Evolutionary conservation across 768 basidiomycete genomes (phyloP), one percentile per base, ranked within the genome.

Genomic region (Boletus rufocinnamomeus): DNA sequence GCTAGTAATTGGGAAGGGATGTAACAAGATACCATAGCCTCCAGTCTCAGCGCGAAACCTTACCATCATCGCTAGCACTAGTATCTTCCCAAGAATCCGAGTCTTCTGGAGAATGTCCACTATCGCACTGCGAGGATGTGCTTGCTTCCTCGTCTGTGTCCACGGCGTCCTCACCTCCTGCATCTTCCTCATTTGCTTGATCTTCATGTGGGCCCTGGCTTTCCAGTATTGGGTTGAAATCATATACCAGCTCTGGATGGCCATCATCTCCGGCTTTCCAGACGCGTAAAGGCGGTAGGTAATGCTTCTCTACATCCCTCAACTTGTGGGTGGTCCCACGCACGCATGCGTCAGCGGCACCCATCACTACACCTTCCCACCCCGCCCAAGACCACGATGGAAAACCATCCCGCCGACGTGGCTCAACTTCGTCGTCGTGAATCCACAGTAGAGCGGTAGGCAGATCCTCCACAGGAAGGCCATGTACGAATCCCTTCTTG

Each of bases 341-440:
- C 4, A 50, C 52, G 16, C 11, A 17, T 14, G 52, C 17, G 16
- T 32, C 32, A 17, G 32, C 43, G 21, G 52, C 43, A 14, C 44
- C 52, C 17, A 17, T 48, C 23, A 27, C 37, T 2, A 1, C 46
- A 4, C 52, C 57, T 14, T 56, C 21, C 57, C 57, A 58, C 25
- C 53, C 57, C 19, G 40, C 21, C 57, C 57, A 58, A 17, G 53
- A 30, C 52, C 57, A 58, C 3, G 53, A 34, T 17, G 57, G 57
- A 54, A 54, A 58, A 6, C 19, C 23, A 41, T 25, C 37, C 57
- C 34, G 30, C 19, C 45, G n/a, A 25, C 45, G 14, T 35, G 57
- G 21, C 27, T 38, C 19, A 27, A 55, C 14, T 16, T 27, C 45
- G 14, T 54, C 52, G 32, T 25, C 23, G 8, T 40, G 45, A 30